These are phyloP conservation scores for Ophiocordyceps camponoti-rufipedis DNA, from an alignment of 2,329 filamentous ascomycete species.

Conservation along the genomic window DNA sequence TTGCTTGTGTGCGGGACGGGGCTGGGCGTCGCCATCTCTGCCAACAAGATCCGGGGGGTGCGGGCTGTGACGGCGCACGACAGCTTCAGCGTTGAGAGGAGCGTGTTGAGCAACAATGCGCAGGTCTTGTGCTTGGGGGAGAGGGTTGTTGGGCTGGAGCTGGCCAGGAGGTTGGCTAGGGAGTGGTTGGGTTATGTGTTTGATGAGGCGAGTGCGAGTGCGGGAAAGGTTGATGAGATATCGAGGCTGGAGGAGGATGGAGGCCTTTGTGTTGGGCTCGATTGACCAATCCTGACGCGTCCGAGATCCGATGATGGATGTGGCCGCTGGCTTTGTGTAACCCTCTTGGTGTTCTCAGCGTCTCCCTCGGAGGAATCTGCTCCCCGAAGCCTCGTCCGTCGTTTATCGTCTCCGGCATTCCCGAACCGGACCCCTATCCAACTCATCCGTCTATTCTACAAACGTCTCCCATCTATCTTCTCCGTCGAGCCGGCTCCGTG, in stretches of 20 bases:
- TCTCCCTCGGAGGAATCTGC: no score
- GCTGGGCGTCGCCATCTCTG: constrained; percentile 71
- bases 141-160: constrained; percentile 63
- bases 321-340: no score
- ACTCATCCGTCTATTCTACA: constrained; percentile 44
- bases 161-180: constrained; percentile 56
- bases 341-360: no score
- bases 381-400: no score
- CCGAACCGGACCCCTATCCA: constrained; percentile 21
- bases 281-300: not conserved
- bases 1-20: constrained; percentile 75
- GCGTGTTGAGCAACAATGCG: constrained; percentile 67
- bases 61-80: constrained; percentile 83
- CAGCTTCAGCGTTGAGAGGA: constrained; percentile 65
- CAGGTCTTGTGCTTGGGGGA: constrained; percentile 80
- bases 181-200: constrained; percentile 80
- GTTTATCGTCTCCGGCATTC: not conserved
- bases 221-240: constrained; percentile 26
- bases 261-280: not conserved
- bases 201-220: constrained; percentile 36
- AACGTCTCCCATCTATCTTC: constrained; percentile 31
- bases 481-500: constrained; percentile 36
- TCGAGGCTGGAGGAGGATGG: constrained; percentile 14
- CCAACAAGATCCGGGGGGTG: constrained; percentile 74
- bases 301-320: not conserved